Evolutionary conservation across 495 filamentous ascomycete species (phyloP), one percentile per base, ranked within the genome.

Genomic region (Xylaria cubensis): DNA sequence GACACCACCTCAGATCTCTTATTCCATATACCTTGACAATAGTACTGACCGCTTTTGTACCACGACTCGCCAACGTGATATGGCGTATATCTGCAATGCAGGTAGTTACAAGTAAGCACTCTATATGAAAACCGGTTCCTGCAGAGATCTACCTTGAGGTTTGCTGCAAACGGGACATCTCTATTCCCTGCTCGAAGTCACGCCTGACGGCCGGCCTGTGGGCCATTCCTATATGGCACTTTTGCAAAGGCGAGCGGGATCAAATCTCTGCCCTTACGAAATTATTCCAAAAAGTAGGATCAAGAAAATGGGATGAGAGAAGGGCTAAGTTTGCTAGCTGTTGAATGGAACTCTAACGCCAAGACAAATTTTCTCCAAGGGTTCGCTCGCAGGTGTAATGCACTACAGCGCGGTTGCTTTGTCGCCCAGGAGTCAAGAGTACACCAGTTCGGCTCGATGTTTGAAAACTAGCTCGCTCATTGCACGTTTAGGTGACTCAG

Each of bases 221-320:
- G 58, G 58, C 3, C 61, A 64, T 44, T 64, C 39, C 21, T 34
- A 64, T 39, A 21, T 64, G n/a, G 39, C 61, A 19, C 58, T 61
- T 39, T 61, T 7, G 15, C 7, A 21, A n/a, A 39, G 19, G 9
- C 32, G 58, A 39, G 58, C 34, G 21, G 19, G 32, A n/a, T n/a
- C 19, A 39, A 21, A 17, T 21, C 34, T 39, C 6, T n/a, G 3
- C 12, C 39, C 32, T 21, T 21, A 61, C 39, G 9, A 24, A 7
- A 51, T 12, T 32, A 32, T 29, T 55, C 26, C 53, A 56, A 7
- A 32, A 56, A 32, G 13, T 32, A 26, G 13, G 26, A 17, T 32
- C 26, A 17, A 32, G 26, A 13, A 32, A 3, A 32, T 2, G 1
- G 34, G 34, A 29, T 21, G 32, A n/a, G 55, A 36, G 7, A 36